A percentile compares a stretch with the other conserved stretches of the same genome.
These are phyloP conservation scores for Pythium angustatum DNA, from an alignment of 352 stramenopile genomes.

Conservation along the genomic window DNA sequence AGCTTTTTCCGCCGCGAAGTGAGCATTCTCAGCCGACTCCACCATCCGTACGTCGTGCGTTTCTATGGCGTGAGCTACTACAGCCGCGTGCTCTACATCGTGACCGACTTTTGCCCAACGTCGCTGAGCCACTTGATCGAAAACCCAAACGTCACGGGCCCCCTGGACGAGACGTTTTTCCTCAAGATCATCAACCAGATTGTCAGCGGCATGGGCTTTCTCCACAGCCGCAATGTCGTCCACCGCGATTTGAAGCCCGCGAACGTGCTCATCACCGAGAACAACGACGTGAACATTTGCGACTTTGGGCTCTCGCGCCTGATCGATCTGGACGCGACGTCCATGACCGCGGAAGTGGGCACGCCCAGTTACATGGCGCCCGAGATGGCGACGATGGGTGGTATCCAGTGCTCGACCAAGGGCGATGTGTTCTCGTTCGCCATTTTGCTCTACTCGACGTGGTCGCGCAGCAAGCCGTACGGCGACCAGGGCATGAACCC, in stretches of 20 bases:
- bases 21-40: slow-evolving; percentile 81
- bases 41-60: slow-evolving; percentile 88
- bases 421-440: slow-evolving; percentile 87
- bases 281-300: slow-evolving; percentile 92
- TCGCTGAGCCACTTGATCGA: slow-evolving; percentile 83
- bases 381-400: slow-evolving; percentile 90
- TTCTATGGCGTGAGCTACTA: slow-evolving; percentile 92
- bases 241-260: slow-evolving; percentile 92
- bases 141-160: slow-evolving; percentile 65
- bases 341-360: slow-evolving; percentile 86
- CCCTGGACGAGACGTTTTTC: slow-evolving; percentile 69
- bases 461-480: slow-evolving; percentile 86
- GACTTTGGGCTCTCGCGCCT: slow-evolving; percentile 92
- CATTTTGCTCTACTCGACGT: slow-evolving; percentile 87
- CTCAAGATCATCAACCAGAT: slow-evolving; percentile 89
- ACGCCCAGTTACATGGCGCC: slow-evolving; percentile 91
- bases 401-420: slow-evolving; percentile 86
- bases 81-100: slow-evolving; percentile 89
- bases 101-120: slow-evolving; percentile 89
- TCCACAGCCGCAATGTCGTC: slow-evolving; percentile 87
- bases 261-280: slow-evolving; percentile 93
- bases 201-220: slow-evolving; percentile 89
- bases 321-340: slow-evolving; percentile 83
- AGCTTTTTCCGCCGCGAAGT: slow-evolving; percentile 90
- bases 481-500: slow-evolving; percentile 90